These are phyloP conservation scores for Phytophthora agathidicida DNA, from an alignment of 352 stramenopile genomes.

Conservation along the genomic window DNA sequence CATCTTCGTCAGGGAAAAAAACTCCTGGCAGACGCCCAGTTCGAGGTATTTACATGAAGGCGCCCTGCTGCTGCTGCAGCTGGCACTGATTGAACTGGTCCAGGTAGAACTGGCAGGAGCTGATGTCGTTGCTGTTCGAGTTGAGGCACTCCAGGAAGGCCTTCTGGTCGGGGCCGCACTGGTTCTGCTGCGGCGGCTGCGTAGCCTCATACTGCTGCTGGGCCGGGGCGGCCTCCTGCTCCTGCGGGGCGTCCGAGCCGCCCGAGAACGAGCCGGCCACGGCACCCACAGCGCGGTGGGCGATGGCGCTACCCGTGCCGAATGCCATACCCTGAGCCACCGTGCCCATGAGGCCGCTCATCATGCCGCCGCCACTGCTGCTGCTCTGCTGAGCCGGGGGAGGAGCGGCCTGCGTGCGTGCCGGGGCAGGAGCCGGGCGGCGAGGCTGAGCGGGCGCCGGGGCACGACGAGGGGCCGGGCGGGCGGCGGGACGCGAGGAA, in stretches of 20 bases:
- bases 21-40: neutral
- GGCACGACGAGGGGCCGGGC: conserved; percentile 44
- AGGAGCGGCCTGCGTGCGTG: conserved; percentile 53
- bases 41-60: conserved; percentile 56
- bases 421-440: conserved; percentile 54
- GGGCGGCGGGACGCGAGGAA: conserved; percentile 52
- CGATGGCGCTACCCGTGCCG: conserved; percentile 96
- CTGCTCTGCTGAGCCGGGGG: conserved; percentile 58
- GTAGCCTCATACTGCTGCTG: conserved; percentile 31
- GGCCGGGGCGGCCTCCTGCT: conserved; percentile 37
- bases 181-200: conserved; percentile 48
- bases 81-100: conserved; percentile 89
- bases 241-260: conserved; percentile 51
- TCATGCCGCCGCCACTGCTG: conserved; percentile 85
- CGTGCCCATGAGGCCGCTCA: conserved; percentile 94
- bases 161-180: conserved; percentile 82
- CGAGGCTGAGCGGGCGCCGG: conserved; percentile 48
- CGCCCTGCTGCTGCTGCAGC: conserved; percentile 76
- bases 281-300: conserved; percentile 91
- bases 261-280: conserved; percentile 75
- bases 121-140: conserved; percentile 88
- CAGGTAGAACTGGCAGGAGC: conserved; percentile 89
- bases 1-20: conserved; percentile 4
- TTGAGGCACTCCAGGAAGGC: conserved; percentile 87
- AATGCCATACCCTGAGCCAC: conserved; percentile 98